Evolutionary conservation across 2,329 filamentous ascomycete genomes (phyloP).

Genomic region (Amauroascus niger): DNA sequence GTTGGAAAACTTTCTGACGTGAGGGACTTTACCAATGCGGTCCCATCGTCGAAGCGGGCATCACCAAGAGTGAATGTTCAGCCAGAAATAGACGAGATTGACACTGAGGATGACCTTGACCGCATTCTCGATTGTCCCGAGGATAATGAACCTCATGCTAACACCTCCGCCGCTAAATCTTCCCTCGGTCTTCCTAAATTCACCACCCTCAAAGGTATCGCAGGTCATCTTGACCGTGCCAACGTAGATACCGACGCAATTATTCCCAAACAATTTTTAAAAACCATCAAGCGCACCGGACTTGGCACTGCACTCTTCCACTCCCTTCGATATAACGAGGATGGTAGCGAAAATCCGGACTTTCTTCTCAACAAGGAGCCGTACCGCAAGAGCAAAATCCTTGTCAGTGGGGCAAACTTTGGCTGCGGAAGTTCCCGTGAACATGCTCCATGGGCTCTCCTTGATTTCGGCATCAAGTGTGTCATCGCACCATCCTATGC

Average conservation of each 20-base stretch:
- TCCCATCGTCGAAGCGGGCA: conserved; percentile 38
- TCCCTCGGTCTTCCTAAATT: conserved; percentile 71
- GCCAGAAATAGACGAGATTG: conserved; percentile 49
- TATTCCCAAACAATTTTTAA: conserved; percentile 98
- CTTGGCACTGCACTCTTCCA: conserved; percentile 83
- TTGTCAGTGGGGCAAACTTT: conserved; percentile 88
- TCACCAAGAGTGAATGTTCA: conserved; percentile 53
- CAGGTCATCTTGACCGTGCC: conserved; percentile 73
- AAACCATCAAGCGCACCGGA: conserved; percentile 96
- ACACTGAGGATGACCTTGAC: conserved; percentile 54
- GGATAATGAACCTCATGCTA: conserved; percentile 56
- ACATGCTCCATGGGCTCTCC: conserved; percentile 92
- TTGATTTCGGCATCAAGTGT: conserved; percentile 92
- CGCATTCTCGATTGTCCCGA: conserved; percentile 53
- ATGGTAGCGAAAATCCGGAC: conserved; percentile 63
- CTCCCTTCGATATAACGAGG: conserved; percentile 64
- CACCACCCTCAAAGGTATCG: conserved; percentile 70
- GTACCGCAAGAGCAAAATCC: conserved; percentile 74
- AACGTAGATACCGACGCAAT: conserved; percentile 99
- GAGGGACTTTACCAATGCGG: conserved; percentile 56
- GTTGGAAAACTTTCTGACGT: conserved; percentile 88
- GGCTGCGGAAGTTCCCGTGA: conserved; percentile 88
- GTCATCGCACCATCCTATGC: conserved; percentile 81
- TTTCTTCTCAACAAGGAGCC: conserved; percentile 89
- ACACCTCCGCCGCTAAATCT: conserved; percentile 43